Base-by-base conservation (phyloP, 2,329 filamentous ascomycete genomes). In the Oidium heveae region DNA sequence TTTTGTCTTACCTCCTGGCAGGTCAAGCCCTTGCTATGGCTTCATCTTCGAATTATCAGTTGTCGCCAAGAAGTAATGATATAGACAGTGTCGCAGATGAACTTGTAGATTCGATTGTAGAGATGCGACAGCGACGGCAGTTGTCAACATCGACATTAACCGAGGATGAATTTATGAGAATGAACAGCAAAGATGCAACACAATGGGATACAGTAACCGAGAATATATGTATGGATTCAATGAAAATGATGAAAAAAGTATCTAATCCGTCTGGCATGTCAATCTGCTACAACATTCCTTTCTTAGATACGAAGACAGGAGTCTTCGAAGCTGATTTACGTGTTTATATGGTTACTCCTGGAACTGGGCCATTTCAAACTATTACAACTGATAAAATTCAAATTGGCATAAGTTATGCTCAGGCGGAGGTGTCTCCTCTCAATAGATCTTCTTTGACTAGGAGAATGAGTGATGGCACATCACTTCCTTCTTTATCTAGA, bases 261-360 rank as follows among this genome's bases (percentile, higher is more conserved):
- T 74, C 75, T 24, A 89, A 88, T 60, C 82, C 83, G 5, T 82
- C 83, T 10, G 86, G 86, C 53, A 76, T 86, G 51, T 82, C 81
- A 56, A 76, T 85, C 51, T 93, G 86, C 73, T 91, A 89, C 70
- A 93, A 91, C 65, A 67, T 93, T 24, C 79, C 81, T 0, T 77
- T 76, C 41, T 73, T 86, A 56, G 75, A 89, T 68, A 77, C 75
- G 60, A 66, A 67, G 4, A 79, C 75, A 0, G 84, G 84, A 33
- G 70, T 78, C 16, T 91, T 91, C 64, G 76, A 84, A 66, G 84
- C 84, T 33, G 85, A 91, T 64, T 67, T 91, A 53, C 74, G 84
- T 54, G 70, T 91, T 57, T 91, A 79, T 68, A 79, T 81, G 65
- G 68, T 88, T 50, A 79, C 77, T 6, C 67, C 73, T 0, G 72